phyloP scores from a whole-genome alignment of 2,329 filamentous ascomycete species.

The Alternaria angustiovoidea region DNA sequence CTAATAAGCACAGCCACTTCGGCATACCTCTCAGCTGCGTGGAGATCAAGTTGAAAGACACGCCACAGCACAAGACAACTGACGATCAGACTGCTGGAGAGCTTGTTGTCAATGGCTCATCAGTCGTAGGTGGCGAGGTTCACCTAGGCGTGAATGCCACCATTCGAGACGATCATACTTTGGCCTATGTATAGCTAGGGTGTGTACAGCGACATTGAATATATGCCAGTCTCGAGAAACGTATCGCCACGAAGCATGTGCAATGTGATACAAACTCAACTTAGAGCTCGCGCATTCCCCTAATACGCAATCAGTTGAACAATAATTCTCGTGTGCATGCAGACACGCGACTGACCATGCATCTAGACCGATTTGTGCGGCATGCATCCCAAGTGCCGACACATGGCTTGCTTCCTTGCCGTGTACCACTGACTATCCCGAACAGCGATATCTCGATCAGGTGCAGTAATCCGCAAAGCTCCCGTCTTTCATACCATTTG shows the following conservation, averaged over 20 bases:
- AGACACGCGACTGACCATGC: neutral
- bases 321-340: neutral
- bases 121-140: constrained; percentile 73
- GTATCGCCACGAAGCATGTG: neutral
- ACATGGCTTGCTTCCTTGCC: neutral
- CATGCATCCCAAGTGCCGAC: neutral
- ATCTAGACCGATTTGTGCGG: neutral
- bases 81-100: constrained; percentile 63
- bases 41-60: constrained; percentile 78
- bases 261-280: neutral
- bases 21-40: constrained; percentile 81
- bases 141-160: constrained; percentile 69
- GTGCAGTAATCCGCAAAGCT: neutral
- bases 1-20: constrained; percentile 69
- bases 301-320: neutral
- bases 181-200: constrained; percentile 60
- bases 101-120: constrained; percentile 76
- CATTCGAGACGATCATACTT: constrained; percentile 76
- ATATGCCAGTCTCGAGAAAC: neutral
- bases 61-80: constrained; percentile 66
- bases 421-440: neutral
- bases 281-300: neutral
- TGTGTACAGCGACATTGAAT: neutral
- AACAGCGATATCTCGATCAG: neutral
- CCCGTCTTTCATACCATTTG: neutral